A percentile compares a stretch with the other conserved stretches of the same genome.
These are phyloP conservation scores for Chaetomidium leptoderma DNA, from an alignment of 495 filamentous ascomycete genomes.

Conservation along the genomic window DNA sequence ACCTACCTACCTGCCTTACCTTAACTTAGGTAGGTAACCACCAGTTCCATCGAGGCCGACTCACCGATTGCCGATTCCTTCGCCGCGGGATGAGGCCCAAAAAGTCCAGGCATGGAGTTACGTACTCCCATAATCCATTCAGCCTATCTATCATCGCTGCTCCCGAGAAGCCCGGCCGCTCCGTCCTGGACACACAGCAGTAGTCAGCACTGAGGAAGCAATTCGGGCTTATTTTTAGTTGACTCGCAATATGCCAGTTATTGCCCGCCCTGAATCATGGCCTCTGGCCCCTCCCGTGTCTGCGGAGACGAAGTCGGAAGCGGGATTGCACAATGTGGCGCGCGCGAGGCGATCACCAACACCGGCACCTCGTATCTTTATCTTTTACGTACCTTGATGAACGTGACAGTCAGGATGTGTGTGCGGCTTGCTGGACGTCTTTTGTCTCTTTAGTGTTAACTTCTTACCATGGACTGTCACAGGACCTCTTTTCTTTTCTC, in stretches of 20 bases:
- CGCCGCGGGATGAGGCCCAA: not conserved
- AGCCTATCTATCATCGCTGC: slow-evolving; percentile 23
- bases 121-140: slow-evolving; percentile 18
- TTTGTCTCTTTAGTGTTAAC: too few relatives aligned
- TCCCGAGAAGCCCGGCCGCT: slow-evolving; percentile 5
- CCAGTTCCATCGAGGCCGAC: too few relatives aligned
- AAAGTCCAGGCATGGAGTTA: slow-evolving; percentile 8
- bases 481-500: too few relatives aligned
- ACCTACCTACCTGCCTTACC: too few relatives aligned
- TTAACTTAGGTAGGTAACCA: too few relatives aligned
- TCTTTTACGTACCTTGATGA: too few relatives aligned
- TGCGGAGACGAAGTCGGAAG: not conserved
- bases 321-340: not conserved
- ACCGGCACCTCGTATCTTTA: not conserved
- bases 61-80: not conserved
- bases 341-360: not conserved
- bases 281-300: not conserved
- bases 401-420: too few relatives aligned
- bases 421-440: too few relatives aligned
- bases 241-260: not conserved
- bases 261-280: not conserved
- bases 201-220: slow-evolving; percentile 16
- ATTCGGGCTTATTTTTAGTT: slow-evolving; percentile 21
- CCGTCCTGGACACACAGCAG: slow-evolving; percentile 14
- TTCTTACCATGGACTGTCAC: too few relatives aligned